Evolutionary conservation across 225 moss, liverwort and hornwort species (phyloP).

Genomic region (Polytrichum formosum): DNA sequence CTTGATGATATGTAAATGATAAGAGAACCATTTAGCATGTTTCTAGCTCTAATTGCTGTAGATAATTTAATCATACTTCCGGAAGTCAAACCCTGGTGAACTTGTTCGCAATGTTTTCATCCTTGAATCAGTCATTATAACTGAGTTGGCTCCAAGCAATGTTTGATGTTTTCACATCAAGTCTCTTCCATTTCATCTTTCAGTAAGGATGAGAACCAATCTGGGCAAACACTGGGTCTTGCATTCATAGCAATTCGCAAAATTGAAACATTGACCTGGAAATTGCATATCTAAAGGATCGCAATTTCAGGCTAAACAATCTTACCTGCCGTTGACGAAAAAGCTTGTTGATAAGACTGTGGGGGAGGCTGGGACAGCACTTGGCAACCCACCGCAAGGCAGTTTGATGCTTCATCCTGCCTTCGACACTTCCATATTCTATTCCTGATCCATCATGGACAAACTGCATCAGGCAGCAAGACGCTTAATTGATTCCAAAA

Average conservation of each 20-base stretch:
- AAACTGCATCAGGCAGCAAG: neutral
- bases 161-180: too few relatives aligned
- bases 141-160: too few relatives aligned
- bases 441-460: slow-evolving; percentile 20
- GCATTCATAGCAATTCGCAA: neutral
- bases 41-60: too few relatives aligned
- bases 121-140: too few relatives aligned
- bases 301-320: neutral
- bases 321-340: slow-evolving; percentile 85
- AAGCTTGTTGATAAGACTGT: slow-evolving; percentile 82
- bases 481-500: neutral
- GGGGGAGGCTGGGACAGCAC: slow-evolving; percentile 83
- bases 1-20: too few relatives aligned
- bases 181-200: too few relatives aligned
- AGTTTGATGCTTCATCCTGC: slow-evolving; percentile 48
- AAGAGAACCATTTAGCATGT: too few relatives aligned
- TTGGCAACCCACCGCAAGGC: slow-evolving; percentile 89
- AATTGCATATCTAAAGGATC: neutral
- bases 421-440: slow-evolving; percentile 18
- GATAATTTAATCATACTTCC: too few relatives aligned
- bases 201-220: too few relatives aligned
- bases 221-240: too few relatives aligned
- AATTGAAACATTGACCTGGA: neutral
- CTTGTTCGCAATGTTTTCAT: too few relatives aligned
- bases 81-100: too few relatives aligned